Percentiles rank a stretch among this genome's conserved stretches.
phyloP scores from a whole-genome alignment of 169 alveolate genomes.

The Plasmodium inui region DNA sequence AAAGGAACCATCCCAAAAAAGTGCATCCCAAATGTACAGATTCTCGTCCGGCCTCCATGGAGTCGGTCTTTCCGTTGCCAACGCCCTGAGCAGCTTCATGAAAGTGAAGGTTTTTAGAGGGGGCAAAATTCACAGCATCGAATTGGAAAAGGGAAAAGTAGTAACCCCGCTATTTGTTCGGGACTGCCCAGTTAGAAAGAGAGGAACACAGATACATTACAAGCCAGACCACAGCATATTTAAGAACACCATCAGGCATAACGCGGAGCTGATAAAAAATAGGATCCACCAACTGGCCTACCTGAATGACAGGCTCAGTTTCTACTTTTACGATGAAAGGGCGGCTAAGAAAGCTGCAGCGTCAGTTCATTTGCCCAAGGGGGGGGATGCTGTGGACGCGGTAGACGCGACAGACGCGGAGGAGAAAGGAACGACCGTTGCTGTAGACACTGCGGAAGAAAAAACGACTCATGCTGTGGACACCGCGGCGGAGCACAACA shows the following conservation, averaged over 20 bases:
- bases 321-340: constrained; percentile 75
- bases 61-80: constrained; percentile 88
- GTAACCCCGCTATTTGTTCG: constrained; percentile 63
- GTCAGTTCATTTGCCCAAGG: neutral
- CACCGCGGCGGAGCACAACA: neutral
- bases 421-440: no score
- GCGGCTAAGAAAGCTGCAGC: neutral
- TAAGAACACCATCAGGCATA: constrained; percentile 46
- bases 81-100: constrained; percentile 84
- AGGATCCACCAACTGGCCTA: constrained; percentile 74
- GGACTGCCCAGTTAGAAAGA: constrained; percentile 17
- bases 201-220: constrained; percentile 77
- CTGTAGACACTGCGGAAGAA: no score
- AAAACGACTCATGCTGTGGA: neutral
- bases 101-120: constrained; percentile 83
- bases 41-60: constrained; percentile 89
- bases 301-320: constrained; percentile 50
- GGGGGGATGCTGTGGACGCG: neutral
- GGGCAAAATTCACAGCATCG: constrained; percentile 77
- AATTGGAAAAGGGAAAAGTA: constrained; percentile 80
- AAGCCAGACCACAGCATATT: constrained; percentile 72
- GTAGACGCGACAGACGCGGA: neutral
- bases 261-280: constrained; percentile 42
- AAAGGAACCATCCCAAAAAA: constrained; percentile 27
- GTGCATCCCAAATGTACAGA: constrained; percentile 74